Evolutionary conservation across 2,329 filamentous ascomycete species (phyloP).

Genomic region (Rhytidhysteron rufulum): DNA sequence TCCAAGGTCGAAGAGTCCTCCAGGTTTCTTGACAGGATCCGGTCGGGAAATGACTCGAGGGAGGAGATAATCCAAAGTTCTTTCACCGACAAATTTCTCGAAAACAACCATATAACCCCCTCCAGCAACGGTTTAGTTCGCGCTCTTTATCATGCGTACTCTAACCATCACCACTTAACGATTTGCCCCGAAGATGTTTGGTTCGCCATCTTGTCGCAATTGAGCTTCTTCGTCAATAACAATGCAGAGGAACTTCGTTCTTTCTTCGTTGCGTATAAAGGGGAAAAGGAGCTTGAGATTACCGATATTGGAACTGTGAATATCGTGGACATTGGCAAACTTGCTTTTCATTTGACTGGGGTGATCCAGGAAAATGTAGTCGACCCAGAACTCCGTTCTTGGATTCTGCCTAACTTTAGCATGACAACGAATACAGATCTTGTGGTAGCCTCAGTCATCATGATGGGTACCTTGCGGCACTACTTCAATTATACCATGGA

Average conservation of each 20-base stretch:
- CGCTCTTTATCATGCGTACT: conserved; percentile 6
- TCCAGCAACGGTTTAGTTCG: conserved; percentile 10
- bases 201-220: conserved; percentile 16
- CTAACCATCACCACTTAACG: conserved; percentile 12
- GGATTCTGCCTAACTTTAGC: conserved; percentile 51
- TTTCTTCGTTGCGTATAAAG: conserved; percentile 24
- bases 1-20: not conserved
- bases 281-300: conserved; percentile 32
- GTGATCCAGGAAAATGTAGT: conserved; percentile 41
- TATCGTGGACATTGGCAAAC: conserved; percentile 20
- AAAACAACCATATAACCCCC: not conserved
- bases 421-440: conserved; percentile 48
- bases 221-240: conserved; percentile 13
- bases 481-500: conserved; percentile 42
- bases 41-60: not conserved
- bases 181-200: conserved; percentile 21
- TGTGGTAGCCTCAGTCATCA: conserved; percentile 42
- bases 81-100: not conserved
- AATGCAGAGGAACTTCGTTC: not conserved
- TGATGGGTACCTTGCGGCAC: conserved; percentile 51
- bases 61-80: not conserved
- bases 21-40: not conserved
- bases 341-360: conserved; percentile 36
- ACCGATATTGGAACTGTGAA: conserved; percentile 9
- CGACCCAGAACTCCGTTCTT: conserved; percentile 40